phyloP scores from a whole-genome alignment of 2,329 filamentous ascomycete genomes.

The Diaporthe humulicola region DNA sequence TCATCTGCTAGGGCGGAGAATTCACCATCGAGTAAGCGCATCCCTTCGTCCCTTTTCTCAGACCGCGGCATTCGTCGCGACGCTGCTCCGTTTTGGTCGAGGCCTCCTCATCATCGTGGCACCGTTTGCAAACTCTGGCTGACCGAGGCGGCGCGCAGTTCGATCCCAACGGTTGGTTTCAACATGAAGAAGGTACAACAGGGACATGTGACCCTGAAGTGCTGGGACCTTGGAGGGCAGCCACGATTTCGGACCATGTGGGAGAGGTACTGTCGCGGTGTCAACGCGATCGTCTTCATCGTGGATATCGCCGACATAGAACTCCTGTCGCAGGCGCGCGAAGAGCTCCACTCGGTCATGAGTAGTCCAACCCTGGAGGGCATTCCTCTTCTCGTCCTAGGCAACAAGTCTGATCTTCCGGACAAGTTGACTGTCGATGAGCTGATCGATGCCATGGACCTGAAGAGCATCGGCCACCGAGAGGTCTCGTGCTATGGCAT shows the following conservation, averaged over 20 bases:
- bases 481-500: slow-evolving; percentile 99
- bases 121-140: slow-evolving; percentile 53
- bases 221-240: slow-evolving; percentile 98
- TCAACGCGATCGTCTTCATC: slow-evolving; percentile 98
- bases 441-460: slow-evolving; percentile 90
- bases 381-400: slow-evolving; percentile 93
- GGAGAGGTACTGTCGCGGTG: slow-evolving; percentile 97
- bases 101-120: slow-evolving; percentile 39
- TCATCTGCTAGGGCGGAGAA: slow-evolving; percentile 83
- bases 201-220: slow-evolving; percentile 98
- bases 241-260: slow-evolving; percentile 98
- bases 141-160: slow-evolving; percentile 69
- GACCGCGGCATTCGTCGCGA: slow-evolving; percentile 14
- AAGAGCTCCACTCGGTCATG: slow-evolving; percentile 92
- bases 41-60: slow-evolving; percentile 31
- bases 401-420: slow-evolving; percentile 97
- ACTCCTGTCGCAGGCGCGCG: slow-evolving; percentile 85
- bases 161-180: slow-evolving; percentile 98
- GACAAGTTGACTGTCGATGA: slow-evolving; percentile 94
- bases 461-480: slow-evolving; percentile 89
- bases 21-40: slow-evolving; percentile 95
- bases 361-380: slow-evolving; percentile 86
- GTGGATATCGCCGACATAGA: slow-evolving; percentile 93
- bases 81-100: slow-evolving; percentile 42
- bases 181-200: slow-evolving; percentile 99